Percentiles rank a stretch among this genome's conserved stretches.
Evolutionary conservation across 306 rosid species (phyloP).

Genomic region (Cicer yamashitae): DNA sequence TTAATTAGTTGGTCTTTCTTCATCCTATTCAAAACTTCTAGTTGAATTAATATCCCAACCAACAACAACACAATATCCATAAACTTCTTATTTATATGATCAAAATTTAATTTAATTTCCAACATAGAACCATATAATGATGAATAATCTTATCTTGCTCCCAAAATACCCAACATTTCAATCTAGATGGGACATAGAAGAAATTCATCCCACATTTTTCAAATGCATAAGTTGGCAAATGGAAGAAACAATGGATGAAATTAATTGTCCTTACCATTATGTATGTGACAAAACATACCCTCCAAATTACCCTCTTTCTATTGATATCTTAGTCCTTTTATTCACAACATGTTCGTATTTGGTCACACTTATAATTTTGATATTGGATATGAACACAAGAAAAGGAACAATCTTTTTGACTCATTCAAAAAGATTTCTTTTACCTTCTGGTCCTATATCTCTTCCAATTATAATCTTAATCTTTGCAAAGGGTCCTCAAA

Average conservation of each 20-base stretch:
- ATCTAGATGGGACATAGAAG: slow-evolving; percentile 54
- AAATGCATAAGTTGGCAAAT: slow-evolving; percentile 94
- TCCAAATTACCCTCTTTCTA: slow-evolving; percentile 59
- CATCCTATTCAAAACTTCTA: slow-evolving; percentile 53
- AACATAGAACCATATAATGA: slow-evolving; percentile 36
- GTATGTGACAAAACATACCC: slow-evolving; percentile 78
- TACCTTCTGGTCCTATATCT: slow-evolving; percentile 83
- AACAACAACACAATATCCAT: slow-evolving; percentile 46
- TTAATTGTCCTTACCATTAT: slow-evolving; percentile 84
- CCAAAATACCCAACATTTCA: slow-evolving; percentile 57
- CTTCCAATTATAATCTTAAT: slow-evolving; percentile 77
- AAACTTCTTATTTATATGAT: slow-evolving; percentile 42
- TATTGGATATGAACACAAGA: slow-evolving; percentile 48
- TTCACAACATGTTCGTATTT: slow-evolving; percentile 65
- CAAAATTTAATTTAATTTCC: slow-evolving; percentile 7
- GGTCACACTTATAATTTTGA: slow-evolving; percentile 63
- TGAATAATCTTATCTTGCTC: slow-evolving; percentile 56
- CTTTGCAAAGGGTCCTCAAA: slow-evolving; percentile 73
- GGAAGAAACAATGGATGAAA: slow-evolving; percentile 79
- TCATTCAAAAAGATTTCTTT: slow-evolving; percentile 53
- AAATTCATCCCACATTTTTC: slow-evolving; percentile 65
- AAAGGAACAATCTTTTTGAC: slow-evolving; percentile 41
- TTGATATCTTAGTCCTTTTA: slow-evolving; percentile 62
- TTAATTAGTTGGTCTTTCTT: slow-evolving; percentile 71
- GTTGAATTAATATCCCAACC: slow-evolving; percentile 59